phyloP scores from a whole-genome alignment of 495 filamentous ascomycete genomes.

The Glonium stellatum region DNA sequence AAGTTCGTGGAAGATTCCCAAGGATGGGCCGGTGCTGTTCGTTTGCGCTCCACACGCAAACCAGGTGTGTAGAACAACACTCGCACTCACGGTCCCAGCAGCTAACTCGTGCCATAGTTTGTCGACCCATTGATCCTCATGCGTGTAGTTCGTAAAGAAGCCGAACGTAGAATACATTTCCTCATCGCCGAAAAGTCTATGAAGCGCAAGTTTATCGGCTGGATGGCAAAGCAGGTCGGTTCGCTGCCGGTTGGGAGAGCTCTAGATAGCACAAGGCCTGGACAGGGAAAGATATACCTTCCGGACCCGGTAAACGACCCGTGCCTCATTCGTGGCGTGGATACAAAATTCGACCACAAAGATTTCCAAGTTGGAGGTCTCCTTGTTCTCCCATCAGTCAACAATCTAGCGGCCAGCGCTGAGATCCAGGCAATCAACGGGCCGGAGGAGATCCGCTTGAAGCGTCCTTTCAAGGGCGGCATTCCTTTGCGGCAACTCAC shows the following conservation, averaged over 20 bases:
- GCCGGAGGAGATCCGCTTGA: conserved; percentile 74
- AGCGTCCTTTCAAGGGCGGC: conserved; percentile 73
- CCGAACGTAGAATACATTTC: conserved; percentile 79
- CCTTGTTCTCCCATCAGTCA: conserved; percentile 75
- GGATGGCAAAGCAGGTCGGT: conserved; percentile 68
- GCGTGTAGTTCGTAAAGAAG: conserved; percentile 77
- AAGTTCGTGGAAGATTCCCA: conserved; percentile 86
- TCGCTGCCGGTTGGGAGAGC: conserved; percentile 84
- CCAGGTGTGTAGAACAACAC: conserved; percentile 53
- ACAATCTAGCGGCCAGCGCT: conserved; percentile 67
- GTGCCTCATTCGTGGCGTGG: conserved; percentile 73
- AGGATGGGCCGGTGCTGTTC: conserved; percentile 81
- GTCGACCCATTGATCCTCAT: conserved; percentile 92
- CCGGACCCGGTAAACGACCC: conserved; percentile 80
- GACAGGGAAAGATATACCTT: conserved; percentile 77
- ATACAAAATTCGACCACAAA: conserved; percentile 73
- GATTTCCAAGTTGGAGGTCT: conserved; percentile 72
- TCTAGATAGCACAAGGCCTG: conserved; percentile 78
- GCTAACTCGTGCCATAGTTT: conserved; percentile 49
- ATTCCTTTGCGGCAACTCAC: conserved; percentile 71
- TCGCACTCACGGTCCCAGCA: not conserved
- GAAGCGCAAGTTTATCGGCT: conserved; percentile 76
- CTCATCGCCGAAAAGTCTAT: conserved; percentile 95
- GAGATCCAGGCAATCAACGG: conserved; percentile 74
- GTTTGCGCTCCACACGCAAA: conserved; percentile 99